Base-by-base conservation (phyloP, 768 basidiomycete genomes). In the Leucocoprinus sp. region DNA sequence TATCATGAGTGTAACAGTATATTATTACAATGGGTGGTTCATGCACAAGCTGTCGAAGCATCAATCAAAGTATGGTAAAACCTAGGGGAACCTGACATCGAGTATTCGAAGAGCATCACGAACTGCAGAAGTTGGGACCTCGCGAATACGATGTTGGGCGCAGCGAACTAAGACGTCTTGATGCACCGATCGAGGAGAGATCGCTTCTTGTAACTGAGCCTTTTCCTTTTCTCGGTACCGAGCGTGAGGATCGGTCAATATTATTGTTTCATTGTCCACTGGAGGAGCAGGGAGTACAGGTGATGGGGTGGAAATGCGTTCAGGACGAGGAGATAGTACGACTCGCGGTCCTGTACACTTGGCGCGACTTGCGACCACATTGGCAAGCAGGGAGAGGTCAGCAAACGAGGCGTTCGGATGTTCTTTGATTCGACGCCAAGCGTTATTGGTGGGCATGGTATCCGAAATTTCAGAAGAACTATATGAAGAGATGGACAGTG, bases 371-470 rank as follows among this genome's bases (percentile, higher is more conserved):
- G 87, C 82, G 33, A 93, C 90, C 33, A 95, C 92, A 42, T 90
- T 89, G 2, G 92, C 92, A 35, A 95, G 75, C 43, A 95, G 70
- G 2, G 78, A 65, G 42, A 95, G 69, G 63, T 93, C 88, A 11
- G 87, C 78, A 58, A 92, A 92, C 23, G 81, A 76, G 43, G 87
- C 82, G 54, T 91, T 93, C 2, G 92, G 92, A 62, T 95, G 92
- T 8, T 80, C 77, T 64, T 92, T 91, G 50, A 93, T 70, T 52
- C 80, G 80, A 22, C 75, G 76, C 86, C 90, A 93, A 6, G 89
- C 89, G 45, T 82, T 79, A 57, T 82, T 83, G 45, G 85, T 88
- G 15, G 88, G 76, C 27, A 92, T 83, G 5, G 75, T 80, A 43
- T 82, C 78, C 18, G 62, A 45, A 31, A 55, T 43, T 42, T 48